Evolutionary conservation across 768 basidiomycete genomes (phyloP), one percentile per base, ranked within the genome.

Genomic region (Tylopilus rubrobrunneus): DNA sequence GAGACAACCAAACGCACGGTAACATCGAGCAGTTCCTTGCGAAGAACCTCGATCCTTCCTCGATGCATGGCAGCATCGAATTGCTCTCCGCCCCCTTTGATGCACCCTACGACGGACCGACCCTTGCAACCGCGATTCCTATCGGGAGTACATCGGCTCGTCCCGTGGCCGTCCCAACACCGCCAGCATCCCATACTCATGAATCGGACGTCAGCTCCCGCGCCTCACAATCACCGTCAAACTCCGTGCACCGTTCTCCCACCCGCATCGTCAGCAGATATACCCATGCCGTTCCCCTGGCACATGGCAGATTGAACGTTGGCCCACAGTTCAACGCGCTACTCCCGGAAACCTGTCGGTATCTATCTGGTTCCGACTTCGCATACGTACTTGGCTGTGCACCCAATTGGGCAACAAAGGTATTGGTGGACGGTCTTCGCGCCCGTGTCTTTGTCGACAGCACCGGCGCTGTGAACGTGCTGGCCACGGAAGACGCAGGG

Each of bases 281-380:
- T 25, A 10, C 27, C 52, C 7, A 52, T 15, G 44, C 39, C 14
- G 33, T 52, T 2, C 49, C 48, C 3, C 37, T 43, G 8, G 64
- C 65, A 3, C 39, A 39, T 14, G 29, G 36, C 17, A 28, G 49
- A 2, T 34, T 55, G 29, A 45, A 48, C 14, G 19, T 52, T 4
- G 69, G 69, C 37, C 56, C 63, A 2, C 75, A 75, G 5, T 89
- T 98, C 66, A 68, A 73, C 3, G 62, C 73, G 0, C 79, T 98
- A 14, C 76, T 96, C 7, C 73, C 76, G 5, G 86, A 97, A 65
- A 90, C 91, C 2, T 78, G 80, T 40, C 62, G 67, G 1, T 76
- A 87, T 37, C 67, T 96, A 29, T 65, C 76, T 1, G 86, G 86
- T 0, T 71, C 84, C 0, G 87, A 94, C 67, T 92, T 92, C 56